A percentile compares a stretch with the other conserved stretches of the same genome.
Evolutionary conservation across 2,329 filamentous ascomycete species (phyloP).

Genomic region (Venturia oleaginea): DNA sequence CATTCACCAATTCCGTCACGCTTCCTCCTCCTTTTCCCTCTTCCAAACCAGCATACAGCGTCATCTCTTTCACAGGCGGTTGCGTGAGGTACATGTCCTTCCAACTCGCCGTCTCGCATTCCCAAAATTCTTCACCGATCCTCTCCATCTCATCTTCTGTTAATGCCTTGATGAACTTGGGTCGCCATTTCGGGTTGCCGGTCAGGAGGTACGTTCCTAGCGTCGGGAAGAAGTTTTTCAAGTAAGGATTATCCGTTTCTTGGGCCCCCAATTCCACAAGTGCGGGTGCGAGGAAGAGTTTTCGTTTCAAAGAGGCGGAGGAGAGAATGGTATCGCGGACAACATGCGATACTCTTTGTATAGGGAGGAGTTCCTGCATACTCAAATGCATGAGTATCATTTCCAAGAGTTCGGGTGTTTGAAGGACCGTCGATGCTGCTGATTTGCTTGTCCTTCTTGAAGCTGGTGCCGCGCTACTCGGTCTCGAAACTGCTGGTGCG

Average conservation of each 20-base stretch:
- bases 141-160: constrained; percentile 1
- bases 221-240: constrained; percentile 5
- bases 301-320: constrained; percentile 1
- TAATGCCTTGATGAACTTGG: constrained; percentile 11
- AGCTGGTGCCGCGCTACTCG: neutral
- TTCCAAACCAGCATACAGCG: neutral
- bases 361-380: constrained; percentile 3
- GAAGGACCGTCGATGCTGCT: neutral
- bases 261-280: neutral
- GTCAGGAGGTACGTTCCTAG: constrained; percentile 8
- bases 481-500: neutral
- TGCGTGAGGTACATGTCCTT: constrained; percentile 11
- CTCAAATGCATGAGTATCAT: constrained; percentile 7
- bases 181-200: constrained; percentile 10
- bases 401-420: constrained; percentile 9
- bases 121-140: constrained; percentile 3
- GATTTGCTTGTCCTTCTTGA: neutral
- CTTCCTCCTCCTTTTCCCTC: neutral
- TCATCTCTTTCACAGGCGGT: constrained; percentile 11
- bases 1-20: constrained; percentile 4
- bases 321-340: constrained; percentile 5
- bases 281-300: constrained; percentile 9
- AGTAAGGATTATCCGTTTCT: constrained; percentile 5
- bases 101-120: constrained; percentile 4
- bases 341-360: neutral